phyloP scores from a whole-genome alignment of 2,329 filamentous ascomycete species.

The Hypoxylon sp. region DNA sequence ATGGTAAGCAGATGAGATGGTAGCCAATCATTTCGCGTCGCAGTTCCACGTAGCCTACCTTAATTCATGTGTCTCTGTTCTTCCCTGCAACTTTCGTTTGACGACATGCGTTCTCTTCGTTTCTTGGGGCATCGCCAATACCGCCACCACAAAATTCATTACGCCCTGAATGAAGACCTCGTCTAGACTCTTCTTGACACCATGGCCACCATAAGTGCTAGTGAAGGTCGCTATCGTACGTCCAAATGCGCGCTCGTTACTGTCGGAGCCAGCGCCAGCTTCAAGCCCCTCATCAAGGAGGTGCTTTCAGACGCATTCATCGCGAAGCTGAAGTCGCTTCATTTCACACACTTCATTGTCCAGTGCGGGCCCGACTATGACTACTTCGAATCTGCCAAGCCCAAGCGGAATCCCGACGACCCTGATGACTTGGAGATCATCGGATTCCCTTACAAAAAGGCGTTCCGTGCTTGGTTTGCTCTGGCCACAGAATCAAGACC shows the following conservation, averaged over 20 bases:
- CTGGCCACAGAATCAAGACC: constrained; percentile 59
- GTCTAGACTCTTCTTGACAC: not conserved
- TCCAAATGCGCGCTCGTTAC: constrained; percentile 80
- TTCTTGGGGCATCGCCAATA: not conserved
- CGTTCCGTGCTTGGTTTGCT: constrained; percentile 72
- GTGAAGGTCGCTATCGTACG: constrained; percentile 1
- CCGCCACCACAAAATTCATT: not conserved
- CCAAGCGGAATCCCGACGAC: constrained; percentile 44
- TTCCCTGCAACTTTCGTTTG: constrained; percentile 19
- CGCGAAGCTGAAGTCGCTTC: constrained; percentile 66
- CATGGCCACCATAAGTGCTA: constrained; percentile 13
- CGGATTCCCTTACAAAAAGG: constrained; percentile 77
- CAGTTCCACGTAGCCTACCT: constrained; percentile 8
- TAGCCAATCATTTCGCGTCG: constrained; percentile 9
- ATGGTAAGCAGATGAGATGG: not conserved
- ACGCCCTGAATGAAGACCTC: not conserved
- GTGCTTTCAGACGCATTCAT: constrained; percentile 76
- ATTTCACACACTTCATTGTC: constrained; percentile 80
- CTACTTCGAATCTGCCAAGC: constrained; percentile 62
- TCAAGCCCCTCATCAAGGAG: constrained; percentile 77
- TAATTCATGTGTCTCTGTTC: constrained; percentile 10
- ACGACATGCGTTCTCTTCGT: not conserved
- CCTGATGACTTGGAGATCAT: constrained; percentile 65
- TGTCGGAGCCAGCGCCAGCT: constrained; percentile 91
- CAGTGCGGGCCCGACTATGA: constrained; percentile 83